Evolutionary conservation across 371 early-diverging fungal genomes (phyloP).

Genomic region (Fennellomyces sp.): DNA sequence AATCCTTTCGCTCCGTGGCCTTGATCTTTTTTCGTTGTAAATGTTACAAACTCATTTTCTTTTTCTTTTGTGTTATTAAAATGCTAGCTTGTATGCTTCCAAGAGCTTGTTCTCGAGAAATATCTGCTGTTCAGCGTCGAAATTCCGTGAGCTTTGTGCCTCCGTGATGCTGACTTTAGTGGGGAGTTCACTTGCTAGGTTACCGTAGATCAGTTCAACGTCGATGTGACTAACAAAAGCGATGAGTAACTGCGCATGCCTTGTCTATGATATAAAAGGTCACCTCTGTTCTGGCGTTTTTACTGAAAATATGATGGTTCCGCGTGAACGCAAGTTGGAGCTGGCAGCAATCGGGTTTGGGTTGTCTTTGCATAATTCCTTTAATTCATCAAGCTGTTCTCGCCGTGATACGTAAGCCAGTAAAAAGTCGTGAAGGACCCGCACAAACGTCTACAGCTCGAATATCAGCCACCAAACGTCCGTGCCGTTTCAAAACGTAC

Average conservation of each 20-base stretch:
- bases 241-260: too few species aligned
- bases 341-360: background rate
- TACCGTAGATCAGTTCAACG: background rate
- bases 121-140: background rate
- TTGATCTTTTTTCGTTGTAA: too few species aligned
- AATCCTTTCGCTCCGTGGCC: slow-evolving; percentile 30
- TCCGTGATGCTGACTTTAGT: background rate
- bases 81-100: slow-evolving; percentile 4
- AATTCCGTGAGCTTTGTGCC: background rate
- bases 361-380: background rate
- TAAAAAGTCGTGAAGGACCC: slow-evolving; percentile 36
- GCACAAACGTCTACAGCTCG: slow-evolving; percentile 29
- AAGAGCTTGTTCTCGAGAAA: background rate
- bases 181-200: background rate
- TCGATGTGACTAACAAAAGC: background rate
- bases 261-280: too few species aligned
- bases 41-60: background rate
- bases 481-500: slow-evolving; percentile 10
- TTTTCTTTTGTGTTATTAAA: background rate
- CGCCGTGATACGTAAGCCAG: slow-evolving; percentile 41
- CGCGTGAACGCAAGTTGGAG: background rate
- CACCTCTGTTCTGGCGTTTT: too few species aligned
- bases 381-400: slow-evolving; percentile 31
- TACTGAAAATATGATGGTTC: too few species aligned
- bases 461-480: background rate